phyloP scores from a whole-genome alignment of 805 yeast genomes.

The Debaryomyces prosopidis region DNA sequence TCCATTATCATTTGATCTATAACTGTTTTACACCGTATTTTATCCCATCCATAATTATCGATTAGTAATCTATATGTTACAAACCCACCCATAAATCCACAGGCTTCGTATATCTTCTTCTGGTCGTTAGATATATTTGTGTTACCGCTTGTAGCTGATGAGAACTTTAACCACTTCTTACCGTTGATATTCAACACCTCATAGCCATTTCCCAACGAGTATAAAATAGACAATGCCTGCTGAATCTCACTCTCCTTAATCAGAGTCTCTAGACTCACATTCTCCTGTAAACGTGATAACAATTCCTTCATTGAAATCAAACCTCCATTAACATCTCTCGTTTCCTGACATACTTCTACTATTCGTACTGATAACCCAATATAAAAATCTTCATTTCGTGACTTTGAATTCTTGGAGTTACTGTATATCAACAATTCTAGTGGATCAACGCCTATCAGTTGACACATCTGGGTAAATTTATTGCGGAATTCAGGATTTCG shows the following conservation, averaged over 20 bases:
- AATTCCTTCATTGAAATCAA: constrained; percentile 58
- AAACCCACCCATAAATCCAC: constrained; percentile 72
- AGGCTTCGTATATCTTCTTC: constrained; percentile 66
- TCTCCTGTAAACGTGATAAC: constrained; percentile 25
- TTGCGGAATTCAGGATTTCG: constrained; percentile 63
- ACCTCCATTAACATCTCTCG: constrained; percentile 80
- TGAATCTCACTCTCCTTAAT: constrained; percentile 53
- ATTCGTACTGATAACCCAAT: constrained; percentile 71
- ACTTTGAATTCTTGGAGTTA: constrained; percentile 30
- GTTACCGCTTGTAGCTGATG: constrained; percentile 26
- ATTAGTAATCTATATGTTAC: constrained; percentile 61
- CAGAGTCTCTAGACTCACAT: constrained; percentile 30
- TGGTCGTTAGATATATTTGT: constrained; percentile 55
- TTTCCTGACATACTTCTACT: constrained; percentile 72
- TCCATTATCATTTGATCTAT: constrained; percentile 76
- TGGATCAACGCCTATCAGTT: constrained; percentile 83
- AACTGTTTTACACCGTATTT: constrained; percentile 57
- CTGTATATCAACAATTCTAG: constrained; percentile 38
- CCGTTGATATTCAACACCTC: constrained; percentile 59
- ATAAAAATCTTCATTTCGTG: constrained; percentile 51
- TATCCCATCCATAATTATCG: constrained; percentile 79
- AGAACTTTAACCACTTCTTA: constrained; percentile 49
- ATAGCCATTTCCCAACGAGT: constrained; percentile 68
- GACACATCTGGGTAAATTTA: constrained; percentile 75
- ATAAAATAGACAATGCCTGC: constrained; percentile 53